Base-by-base conservation (phyloP, 2,329 filamentous ascomycete genomes). In the Catunica adiposa region DNA sequence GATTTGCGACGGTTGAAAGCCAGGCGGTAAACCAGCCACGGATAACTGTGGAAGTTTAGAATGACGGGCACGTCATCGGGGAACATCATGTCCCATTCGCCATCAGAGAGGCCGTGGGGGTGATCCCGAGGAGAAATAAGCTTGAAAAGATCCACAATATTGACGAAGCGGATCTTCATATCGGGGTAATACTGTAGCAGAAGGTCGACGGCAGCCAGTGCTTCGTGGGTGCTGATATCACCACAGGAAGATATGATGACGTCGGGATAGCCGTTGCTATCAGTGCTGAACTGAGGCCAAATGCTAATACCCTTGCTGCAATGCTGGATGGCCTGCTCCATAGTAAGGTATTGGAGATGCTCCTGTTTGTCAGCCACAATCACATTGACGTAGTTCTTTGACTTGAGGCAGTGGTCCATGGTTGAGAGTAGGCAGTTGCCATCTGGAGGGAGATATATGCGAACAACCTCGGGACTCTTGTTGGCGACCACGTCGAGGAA, bases 1-100 rank as follows among this genome's bases (percentile, higher is more conserved):
- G 76, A 78, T 3, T 83, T 84, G 1, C 80, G 81, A 1, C 84
- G 79, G 70, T 84, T 83, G 70, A 88, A 89, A 0, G 83, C 84
- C 61, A 89, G 68, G 53, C 84, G 76, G 70, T 89, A 84, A 53
- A 89, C 78, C 63, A 89, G 73, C 83, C 82, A 89, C 7, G 85
- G 84, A 69, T 89, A 89, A 31, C 79, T 83, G 71, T 89, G 85
- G 77, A 89, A 89, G 71, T 88, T 89, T 73, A 89, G 89, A 64
- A 89, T 80, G 64, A 87, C 72, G 22, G 84, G 85, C 61, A 75
- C 81, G 70, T 87, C 72, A 15, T 74, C 72, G 0, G 84, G 89
- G 73, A 89, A 89, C 61, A 88, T 70, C 40, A 82, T 72, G 14
- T 68, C 68, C 78, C 82, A 89, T 64, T 87, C 81, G 17, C 62